phyloP scores from a whole-genome alignment of 495 filamentous ascomycete genomes.

The Apiosordaria backusii region DNA sequence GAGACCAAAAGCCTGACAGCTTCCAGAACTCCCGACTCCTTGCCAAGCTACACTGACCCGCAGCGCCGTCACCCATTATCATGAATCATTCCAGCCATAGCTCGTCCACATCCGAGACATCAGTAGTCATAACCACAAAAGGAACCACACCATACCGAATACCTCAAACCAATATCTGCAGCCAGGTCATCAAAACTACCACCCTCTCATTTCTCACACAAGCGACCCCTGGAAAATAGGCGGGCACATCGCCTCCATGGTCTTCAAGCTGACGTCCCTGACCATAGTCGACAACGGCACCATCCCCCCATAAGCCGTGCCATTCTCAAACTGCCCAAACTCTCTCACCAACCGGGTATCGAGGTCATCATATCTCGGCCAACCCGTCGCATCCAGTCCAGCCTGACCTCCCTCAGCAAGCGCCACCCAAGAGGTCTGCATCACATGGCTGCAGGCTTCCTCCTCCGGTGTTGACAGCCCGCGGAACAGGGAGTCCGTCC shows the following conservation, averaged over 20 bases:
- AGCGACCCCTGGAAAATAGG: not conserved
- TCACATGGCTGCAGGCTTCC: slow-evolving; percentile 30
- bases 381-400: slow-evolving; percentile 1
- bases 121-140: not conserved
- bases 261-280: not conserved
- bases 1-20: not conserved
- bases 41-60: not conserved
- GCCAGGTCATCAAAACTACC: no score
- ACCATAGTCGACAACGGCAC: not conserved
- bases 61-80: not conserved
- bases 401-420: slow-evolving; percentile 28
- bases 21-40: not conserved
- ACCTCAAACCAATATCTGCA: not conserved
- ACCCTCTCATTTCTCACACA: not conserved
- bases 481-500: slow-evolving; percentile 37
- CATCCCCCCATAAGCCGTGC: not conserved
- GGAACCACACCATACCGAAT: no score
- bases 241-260: not conserved
- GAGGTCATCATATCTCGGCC: not conserved
- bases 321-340: not conserved
- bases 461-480: slow-evolving; percentile 34
- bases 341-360: not conserved
- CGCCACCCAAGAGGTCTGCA: slow-evolving; percentile 44
- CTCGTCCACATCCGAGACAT: not conserved
- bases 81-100: not conserved